A percentile compares a stretch with the other conserved stretches of the same genome.
Evolutionary conservation across 371 early-diverging fungal genomes (phyloP).

Genomic region (Paramicrosporidium saccamoebae): DNA sequence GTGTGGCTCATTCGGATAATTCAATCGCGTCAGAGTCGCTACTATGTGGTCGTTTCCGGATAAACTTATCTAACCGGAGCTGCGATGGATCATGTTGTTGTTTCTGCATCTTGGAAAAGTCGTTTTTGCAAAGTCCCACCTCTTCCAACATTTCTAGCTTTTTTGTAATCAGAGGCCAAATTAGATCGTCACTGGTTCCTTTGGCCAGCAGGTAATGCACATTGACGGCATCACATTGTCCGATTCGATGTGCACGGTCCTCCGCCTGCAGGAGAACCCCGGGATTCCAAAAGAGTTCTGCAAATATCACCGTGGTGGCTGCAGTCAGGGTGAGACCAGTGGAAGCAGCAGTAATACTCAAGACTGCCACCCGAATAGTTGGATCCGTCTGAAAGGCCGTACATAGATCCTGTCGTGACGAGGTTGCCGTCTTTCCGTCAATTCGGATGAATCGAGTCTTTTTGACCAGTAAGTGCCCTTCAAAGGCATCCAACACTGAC

Average conservation of each 20-base stretch:
- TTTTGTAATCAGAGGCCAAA: no score
- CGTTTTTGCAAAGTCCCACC: no score
- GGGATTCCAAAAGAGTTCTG: slow-evolving; percentile 28
- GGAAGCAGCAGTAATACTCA: slow-evolving; percentile 15
- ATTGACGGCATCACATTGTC: not conserved
- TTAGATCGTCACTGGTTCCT: no score
- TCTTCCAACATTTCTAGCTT: no score
- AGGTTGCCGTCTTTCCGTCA: slow-evolving; percentile 12
- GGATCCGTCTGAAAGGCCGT: slow-evolving; percentile 9
- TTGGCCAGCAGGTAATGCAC: no score
- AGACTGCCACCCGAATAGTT: slow-evolving; percentile 10
- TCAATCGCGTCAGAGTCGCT: no score
- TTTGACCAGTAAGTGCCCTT: slow-evolving; percentile 3
- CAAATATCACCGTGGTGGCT: slow-evolving; percentile 17
- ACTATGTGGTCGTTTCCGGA: no score
- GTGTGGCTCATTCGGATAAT: no score
- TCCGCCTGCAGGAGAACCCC: slow-evolving; percentile 14
- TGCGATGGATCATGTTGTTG: no score
- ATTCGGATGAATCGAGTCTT: slow-evolving; percentile 13
- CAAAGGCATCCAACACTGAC: slow-evolving; percentile 9
- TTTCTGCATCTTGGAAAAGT: no score
- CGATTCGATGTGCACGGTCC: slow-evolving; percentile 7
- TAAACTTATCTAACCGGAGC: no score
- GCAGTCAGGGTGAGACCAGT: slow-evolving; percentile 18
- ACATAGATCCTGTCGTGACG: slow-evolving; percentile 6